These are phyloP conservation scores for Yamadazyma atlantica DNA, from an alignment of 1,139 yeast species.

Conservation along the genomic window DNA sequence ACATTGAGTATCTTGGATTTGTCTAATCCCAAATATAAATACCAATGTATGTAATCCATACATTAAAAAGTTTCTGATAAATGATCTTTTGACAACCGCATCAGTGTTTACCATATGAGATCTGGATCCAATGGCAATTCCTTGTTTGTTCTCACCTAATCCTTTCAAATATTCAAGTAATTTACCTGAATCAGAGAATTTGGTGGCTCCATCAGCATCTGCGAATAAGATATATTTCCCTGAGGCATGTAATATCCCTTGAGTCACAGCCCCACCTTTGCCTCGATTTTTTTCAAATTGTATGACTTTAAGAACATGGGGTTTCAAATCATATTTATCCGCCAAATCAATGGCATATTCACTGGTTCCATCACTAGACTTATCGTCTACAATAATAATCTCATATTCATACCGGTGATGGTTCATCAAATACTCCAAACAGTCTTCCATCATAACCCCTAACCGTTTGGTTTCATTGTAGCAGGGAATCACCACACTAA, in stretches of 20 bases:
- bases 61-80: constrained; percentile 88
- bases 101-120: constrained; percentile 97
- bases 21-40: constrained; percentile 82
- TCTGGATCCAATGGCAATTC: constrained; percentile 84
- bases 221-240: constrained; percentile 84
- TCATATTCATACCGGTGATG: constrained; percentile 53
- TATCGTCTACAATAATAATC: constrained; percentile 87
- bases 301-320: constrained; percentile 69
- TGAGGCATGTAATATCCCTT: constrained; percentile 75
- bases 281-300: constrained; percentile 77
- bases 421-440: constrained; percentile 54
- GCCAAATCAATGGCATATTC: constrained; percentile 73
- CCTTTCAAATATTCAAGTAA: constrained; percentile 44
- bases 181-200: constrained; percentile 65
- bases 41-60: constrained; percentile 87
- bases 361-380: constrained; percentile 79
- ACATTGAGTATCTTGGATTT: constrained; percentile 91
- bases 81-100: constrained; percentile 90
- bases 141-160: constrained; percentile 14
- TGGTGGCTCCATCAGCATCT: constrained; percentile 97
- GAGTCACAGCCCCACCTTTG: constrained; percentile 97
- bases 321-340: constrained; percentile 41
- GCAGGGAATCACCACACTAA: constrained; percentile 87
- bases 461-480: constrained; percentile 81
- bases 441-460: constrained; percentile 74